Evolutionary conservation across 495 filamentous ascomycete species (phyloP), one percentile per base, ranked within the genome.

Genomic region (Hyphodiscus hymeniophilus): DNA sequence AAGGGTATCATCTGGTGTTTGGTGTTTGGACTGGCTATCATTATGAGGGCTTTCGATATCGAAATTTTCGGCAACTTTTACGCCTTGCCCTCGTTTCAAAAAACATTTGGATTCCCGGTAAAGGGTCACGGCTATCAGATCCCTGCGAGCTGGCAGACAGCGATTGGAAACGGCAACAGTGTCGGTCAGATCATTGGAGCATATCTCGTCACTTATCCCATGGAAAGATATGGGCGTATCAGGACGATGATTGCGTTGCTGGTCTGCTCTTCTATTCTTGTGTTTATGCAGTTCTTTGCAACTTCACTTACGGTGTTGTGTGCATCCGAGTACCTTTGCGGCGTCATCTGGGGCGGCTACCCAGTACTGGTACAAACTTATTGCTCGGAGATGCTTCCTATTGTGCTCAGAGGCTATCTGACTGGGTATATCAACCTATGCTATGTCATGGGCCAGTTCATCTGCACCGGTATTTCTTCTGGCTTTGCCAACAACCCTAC

Each of bases 301-400:
- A 64, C 67, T 6, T 66, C 61, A 34, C 45, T 73, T 44, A 57
- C 58, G 2, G 60, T 66, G 56, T 73, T 57, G 64, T 59, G 48
- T 47, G 60, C 68, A 22, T 74, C 73, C 39, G 73, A 78, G 53
- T 57, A 78, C n/a, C 61, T 79, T 1, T 68, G 71, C n/a, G 76
- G 76, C 28, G 20, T 47, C 1, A 39, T 71, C 6, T 88, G 84
- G 84, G 76, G 47, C 35, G 32, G 51, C 62, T 67, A 24, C 74
- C 74, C 75, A 58, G 82, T 79, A 1, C 64, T 82, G 32, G 77
- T 79, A 33, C 72, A 78, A 46, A 79, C 80, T 11, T 79, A 79
- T 52, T 65, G 65, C 24, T 49, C 51, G 10, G 51, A 54, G 26
- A 35, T 54, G 8, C 28, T 49, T 3, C 51, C 51, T 16, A 32